Percentiles rank a stretch among this genome's conserved stretches.
phyloP scores from a whole-genome alignment of 2,329 filamentous ascomycete genomes.

The Samsoniella hepiali region DNA sequence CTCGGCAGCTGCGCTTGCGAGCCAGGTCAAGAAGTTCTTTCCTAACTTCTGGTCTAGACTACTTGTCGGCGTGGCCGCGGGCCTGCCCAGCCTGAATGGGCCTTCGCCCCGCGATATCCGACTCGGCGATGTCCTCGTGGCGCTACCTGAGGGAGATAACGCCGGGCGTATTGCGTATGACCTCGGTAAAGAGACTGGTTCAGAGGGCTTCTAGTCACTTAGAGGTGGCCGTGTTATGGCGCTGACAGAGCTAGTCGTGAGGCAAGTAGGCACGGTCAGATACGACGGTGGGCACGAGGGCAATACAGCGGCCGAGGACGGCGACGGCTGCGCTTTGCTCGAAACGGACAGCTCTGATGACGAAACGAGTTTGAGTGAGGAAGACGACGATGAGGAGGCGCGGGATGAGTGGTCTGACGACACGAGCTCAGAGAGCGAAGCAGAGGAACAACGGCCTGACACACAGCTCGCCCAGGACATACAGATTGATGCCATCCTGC shows the following conservation, averaged over 20 bases:
- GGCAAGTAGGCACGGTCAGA: background rate
- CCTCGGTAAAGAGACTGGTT: conserved; percentile 21
- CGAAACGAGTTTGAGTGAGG: no score
- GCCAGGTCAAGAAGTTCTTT: conserved; percentile 34
- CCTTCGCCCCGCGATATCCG: conserved; percentile 32
- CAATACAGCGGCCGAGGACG: no score
- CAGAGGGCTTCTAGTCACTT: background rate
- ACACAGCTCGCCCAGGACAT: no score
- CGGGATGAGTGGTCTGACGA: no score
- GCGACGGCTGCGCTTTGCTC: no score
- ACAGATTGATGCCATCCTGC: no score
- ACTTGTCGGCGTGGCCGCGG: conserved; percentile 35
- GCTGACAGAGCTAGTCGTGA: background rate
- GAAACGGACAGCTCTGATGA: no score
- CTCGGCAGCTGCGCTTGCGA: conserved; percentile 33
- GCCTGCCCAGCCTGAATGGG: background rate
- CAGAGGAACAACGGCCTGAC: no score
- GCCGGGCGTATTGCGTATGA: conserved; percentile 32
- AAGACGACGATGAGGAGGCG: no score
- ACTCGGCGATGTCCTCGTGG: conserved; percentile 37
- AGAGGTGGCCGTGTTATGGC: background rate
- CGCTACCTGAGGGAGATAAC: conserved; percentile 24
- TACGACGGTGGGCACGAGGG: no score
- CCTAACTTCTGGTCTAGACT: conserved; percentile 38
- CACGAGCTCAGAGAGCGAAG: no score